Evolutionary conservation across 2,329 filamentous ascomycete species (phyloP).

Genomic region (Beauveria scarabaeidicola): DNA sequence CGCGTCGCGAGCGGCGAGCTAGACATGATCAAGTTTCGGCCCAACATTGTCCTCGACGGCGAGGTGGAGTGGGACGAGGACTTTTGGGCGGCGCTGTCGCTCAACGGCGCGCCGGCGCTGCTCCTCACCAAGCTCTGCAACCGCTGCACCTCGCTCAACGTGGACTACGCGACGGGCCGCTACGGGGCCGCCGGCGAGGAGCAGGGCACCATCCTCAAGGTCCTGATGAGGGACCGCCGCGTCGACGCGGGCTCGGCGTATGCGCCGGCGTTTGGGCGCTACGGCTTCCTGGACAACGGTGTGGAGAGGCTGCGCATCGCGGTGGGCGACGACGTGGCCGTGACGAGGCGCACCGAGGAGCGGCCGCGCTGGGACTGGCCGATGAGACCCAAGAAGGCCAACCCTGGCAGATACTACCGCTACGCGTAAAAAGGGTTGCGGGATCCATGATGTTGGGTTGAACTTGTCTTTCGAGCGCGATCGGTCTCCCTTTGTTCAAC

Average conservation of each 20-base stretch:
- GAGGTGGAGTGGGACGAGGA: slow-evolving; percentile 58
- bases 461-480: neutral
- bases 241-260: slow-evolving; percentile 62
- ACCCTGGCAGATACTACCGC: slow-evolving; percentile 19
- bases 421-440: neutral
- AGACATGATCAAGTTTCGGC: slow-evolving; percentile 62
- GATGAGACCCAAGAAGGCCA: slow-evolving; percentile 12
- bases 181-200: slow-evolving; percentile 40
- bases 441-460: neutral
- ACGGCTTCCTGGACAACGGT: slow-evolving; percentile 47
- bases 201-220: slow-evolving; percentile 56
- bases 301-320: slow-evolving; percentile 27
- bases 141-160: slow-evolving; percentile 60
- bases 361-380: slow-evolving; percentile 48
- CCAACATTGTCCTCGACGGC: slow-evolving; percentile 62
- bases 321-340: slow-evolving; percentile 48
- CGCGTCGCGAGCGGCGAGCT: slow-evolving; percentile 44
- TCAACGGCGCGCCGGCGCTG: slow-evolving; percentile 34
- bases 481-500: neutral
- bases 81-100: slow-evolving; percentile 56
- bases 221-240: slow-evolving; percentile 59
- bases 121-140: slow-evolving; percentile 61
- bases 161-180: slow-evolving; percentile 60
- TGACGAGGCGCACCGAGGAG: slow-evolving; percentile 40
- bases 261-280: slow-evolving; percentile 64